Evolutionary conservation across 176 grass and related monocot species (phyloP), one percentile per base, ranked within the genome.

Genomic region (Carex parvula): DNA sequence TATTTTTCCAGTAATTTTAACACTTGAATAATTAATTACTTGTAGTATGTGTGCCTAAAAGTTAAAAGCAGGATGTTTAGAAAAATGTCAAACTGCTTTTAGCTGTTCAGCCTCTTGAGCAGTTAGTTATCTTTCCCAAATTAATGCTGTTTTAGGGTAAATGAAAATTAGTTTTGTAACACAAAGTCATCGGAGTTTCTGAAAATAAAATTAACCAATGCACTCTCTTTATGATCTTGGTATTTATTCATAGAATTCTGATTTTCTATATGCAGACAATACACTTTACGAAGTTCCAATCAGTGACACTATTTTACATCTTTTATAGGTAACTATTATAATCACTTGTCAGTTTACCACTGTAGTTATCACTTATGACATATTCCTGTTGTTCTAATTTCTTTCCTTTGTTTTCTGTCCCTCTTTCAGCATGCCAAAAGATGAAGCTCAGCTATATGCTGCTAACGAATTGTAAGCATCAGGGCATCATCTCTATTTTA

Each of bases 311-410:
- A 37, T 93, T 99, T 90, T 99, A 92, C 86, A 93, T 95, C 81
- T 99, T 99, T 82, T 99, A 99, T 89, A 99, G 93, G 96, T 99
- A 88, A 79, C 64, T 95, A 86, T 74, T 99, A 94, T 87, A 91
- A 88, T 90, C 90, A 89, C 69, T 73, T 18, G 57, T 41, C 60
- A 70, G 52, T 86, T 65, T 83, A 81, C 66, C 44, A 48, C 16
- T 57, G 37, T 15, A 50, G 32, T 39, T 75, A 18, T 69, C 67
- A 81, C 17, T 3, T 3, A 48, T 76, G 48, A 53, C 15, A 84
- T 5, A 17, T 82, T 35, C 41, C 65, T 62, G 64, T 78, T 84
- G 61, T 42, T 14, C 22, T 76, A 85, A 61, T 68, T 72, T 88
- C 70, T 17, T 15, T 64, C 69, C 59, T 44, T 80, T 82, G 63